Evolutionary conservation across 2,329 filamentous ascomycete genomes (phyloP).

Genomic region (Furcasterigmium furcatum): DNA sequence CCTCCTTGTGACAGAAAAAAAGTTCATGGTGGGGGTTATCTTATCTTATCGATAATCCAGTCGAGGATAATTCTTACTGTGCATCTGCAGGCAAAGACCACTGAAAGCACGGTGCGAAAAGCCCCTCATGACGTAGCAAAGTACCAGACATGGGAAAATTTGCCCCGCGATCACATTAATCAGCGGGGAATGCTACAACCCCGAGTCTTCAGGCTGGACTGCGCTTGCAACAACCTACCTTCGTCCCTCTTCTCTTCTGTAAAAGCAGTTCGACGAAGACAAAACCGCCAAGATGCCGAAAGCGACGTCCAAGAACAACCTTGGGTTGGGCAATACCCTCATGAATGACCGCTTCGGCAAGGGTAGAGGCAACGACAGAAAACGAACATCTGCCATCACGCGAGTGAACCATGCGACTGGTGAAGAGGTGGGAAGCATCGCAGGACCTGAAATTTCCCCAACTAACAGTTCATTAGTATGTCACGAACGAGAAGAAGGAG

Average conservation of each 20-base stretch:
- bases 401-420: slow-evolving; percentile 77
- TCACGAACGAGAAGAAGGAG: slow-evolving; percentile 87
- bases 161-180: slow-evolving; percentile 19
- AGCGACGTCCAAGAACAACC: slow-evolving; percentile 91
- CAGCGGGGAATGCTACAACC: slow-evolving; percentile 17
- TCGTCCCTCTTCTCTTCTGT: slow-evolving; percentile 2
- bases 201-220: slow-evolving; percentile 6
- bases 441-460: neutral
- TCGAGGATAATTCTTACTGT: neutral
- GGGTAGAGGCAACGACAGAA: slow-evolving; percentile 80
- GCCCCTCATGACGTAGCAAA: slow-evolving; percentile 2
- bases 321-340: slow-evolving; percentile 92
- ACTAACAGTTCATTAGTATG: slow-evolving; percentile 55
- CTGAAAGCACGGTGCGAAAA: neutral
- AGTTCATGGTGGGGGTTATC: slow-evolving; percentile 8
- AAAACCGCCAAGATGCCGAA: slow-evolving; percentile 45
- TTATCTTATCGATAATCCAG: slow-evolving; percentile 12
- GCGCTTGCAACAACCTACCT: slow-evolving; percentile 6
- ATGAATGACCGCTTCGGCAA: slow-evolving; percentile 99
- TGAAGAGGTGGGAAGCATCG: slow-evolving; percentile 56
- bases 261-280: neutral
- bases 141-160: slow-evolving; percentile 7
- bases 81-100: neutral
- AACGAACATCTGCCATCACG: slow-evolving; percentile 57
- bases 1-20: slow-evolving; percentile 3